Base-by-base conservation (phyloP, 495 filamentous ascomycete species). In the Extremus antarcticus region DNA sequence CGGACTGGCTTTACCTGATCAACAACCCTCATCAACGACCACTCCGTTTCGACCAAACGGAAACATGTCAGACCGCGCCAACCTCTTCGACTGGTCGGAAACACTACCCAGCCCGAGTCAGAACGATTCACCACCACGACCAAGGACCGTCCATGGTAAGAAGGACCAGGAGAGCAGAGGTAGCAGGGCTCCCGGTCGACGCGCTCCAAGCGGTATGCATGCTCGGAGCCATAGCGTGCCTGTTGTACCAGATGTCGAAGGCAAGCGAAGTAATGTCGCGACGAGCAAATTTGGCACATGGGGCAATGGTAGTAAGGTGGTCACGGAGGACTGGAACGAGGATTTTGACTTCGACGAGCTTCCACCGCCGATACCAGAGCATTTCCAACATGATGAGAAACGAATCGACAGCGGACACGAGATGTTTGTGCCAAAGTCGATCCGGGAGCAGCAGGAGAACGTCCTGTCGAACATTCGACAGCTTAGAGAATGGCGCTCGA, bases 151-250 rank as follows among this genome's bases (percentile, higher is more conserved):
- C 40, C 90, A 96, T 71, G 89, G 87, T 1, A 96, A 94, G 70
- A 88, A 95, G 67, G 78, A 82, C 63, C 73, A 76, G 48, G 80
- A 88, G 57, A 65, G 75, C 48, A 76, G 88, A 66, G 87, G 85
- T 46, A 89, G 87, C 59, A 83, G 88, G 50, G 71, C 82, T 23
- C 71, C 79, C 24, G 87, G 79, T 58, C 85, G 91, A 43, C 86
- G 89, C 59, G 81, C 80, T 16, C 85, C 88, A 29, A 86, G 76
- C 58, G 79, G 83, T 1, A 72, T 88, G 21, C 92, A 97, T 66
- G 75, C 94, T 45, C 83, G 92, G 47, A 96, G 92, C 64, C 90
- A 95, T 64, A 98, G 92, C 68, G 90, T 98, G n/a, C 92, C 92
- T 0, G 79, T 92, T 16, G 82, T 86, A 2, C 80, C 81, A 39